Evolutionary conservation across 139 green algal species (phyloP).

Genomic region (Diplosphaera chodatii): DNA sequence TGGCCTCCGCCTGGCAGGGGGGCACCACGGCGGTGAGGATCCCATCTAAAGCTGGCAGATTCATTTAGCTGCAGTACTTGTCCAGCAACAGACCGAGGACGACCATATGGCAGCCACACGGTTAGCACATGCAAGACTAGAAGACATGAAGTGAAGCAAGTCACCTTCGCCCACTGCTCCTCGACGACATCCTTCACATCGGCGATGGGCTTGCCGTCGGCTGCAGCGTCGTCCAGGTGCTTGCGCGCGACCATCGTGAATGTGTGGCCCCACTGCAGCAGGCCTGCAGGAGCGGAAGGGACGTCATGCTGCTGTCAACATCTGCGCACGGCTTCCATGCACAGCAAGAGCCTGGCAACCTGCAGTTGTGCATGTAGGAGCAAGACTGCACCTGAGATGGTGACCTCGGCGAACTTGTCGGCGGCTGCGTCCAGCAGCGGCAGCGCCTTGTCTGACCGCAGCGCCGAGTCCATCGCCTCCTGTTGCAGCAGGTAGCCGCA

Average conservation of each 20-base stretch:
- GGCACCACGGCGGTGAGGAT: too few relatives aligned
- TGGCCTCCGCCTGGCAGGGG: conserved; percentile 32
- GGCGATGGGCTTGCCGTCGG: not conserved
- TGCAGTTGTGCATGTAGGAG: too few relatives aligned
- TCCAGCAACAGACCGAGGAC: too few relatives aligned
- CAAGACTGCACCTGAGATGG: conserved; percentile 18
- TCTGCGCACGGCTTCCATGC: too few relatives aligned
- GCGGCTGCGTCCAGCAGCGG: conserved; percentile 70
- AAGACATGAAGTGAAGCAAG: too few relatives aligned
- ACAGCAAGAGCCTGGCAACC: too few relatives aligned
- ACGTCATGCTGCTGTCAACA: too few relatives aligned
- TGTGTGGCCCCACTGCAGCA: not conserved
- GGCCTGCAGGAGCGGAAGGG: not conserved
- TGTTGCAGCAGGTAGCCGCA: too few relatives aligned
- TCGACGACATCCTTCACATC: not conserved
- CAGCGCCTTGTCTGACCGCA: conserved; percentile 46
- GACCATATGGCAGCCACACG: too few relatives aligned
- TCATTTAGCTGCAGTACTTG: too few relatives aligned
- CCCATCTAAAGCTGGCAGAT: too few relatives aligned
- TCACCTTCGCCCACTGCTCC: not conserved
- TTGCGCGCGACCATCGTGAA: not conserved
- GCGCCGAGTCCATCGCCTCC: conserved; percentile 49
- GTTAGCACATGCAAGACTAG: too few relatives aligned
- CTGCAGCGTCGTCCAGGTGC: not conserved
- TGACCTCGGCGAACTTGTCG: conserved; percentile 72